Evolutionary conservation across 2,329 filamentous ascomycete species (phyloP).

Genomic region (Claviceps pazoutovae): DNA sequence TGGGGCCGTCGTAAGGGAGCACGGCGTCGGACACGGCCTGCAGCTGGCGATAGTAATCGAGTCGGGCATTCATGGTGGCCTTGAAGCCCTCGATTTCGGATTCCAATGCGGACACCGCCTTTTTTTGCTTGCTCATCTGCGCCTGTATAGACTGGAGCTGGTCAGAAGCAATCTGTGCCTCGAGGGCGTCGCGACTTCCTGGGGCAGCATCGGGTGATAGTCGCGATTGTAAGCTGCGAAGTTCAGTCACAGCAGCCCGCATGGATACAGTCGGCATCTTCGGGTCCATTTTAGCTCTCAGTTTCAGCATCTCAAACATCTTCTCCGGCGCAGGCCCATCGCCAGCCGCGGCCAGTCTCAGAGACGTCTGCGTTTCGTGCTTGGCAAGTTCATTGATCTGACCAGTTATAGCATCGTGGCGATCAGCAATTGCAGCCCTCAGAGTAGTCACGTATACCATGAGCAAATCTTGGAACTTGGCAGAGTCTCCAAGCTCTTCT

Average conservation of each 20-base stretch:
- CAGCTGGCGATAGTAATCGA: constrained; percentile 83
- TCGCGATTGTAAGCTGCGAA: constrained; percentile 47
- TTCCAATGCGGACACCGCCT: constrained; percentile 35
- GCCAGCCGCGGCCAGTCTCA: constrained; percentile 44
- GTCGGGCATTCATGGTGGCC: constrained; percentile 64
- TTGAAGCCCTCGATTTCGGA: constrained; percentile 66
- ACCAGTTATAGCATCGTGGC: constrained; percentile 63
- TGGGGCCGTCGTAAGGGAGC: constrained; percentile 53
- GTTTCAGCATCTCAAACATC: constrained; percentile 35
- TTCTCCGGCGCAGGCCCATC: constrained; percentile 59
- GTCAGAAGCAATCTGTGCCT: constrained; percentile 49
- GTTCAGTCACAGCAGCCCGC: constrained; percentile 53
- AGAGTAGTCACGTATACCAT: constrained; percentile 75
- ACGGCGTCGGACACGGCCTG: constrained; percentile 87
- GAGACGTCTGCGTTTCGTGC: constrained; percentile 53
- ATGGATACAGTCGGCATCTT: constrained; percentile 45
- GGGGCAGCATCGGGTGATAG: constrained; percentile 16
- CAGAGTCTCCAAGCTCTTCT: constrained; percentile 80
- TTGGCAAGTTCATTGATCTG: constrained; percentile 60
- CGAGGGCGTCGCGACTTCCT: constrained; percentile 44
- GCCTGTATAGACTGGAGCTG: constrained; percentile 49
- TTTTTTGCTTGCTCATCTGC: constrained; percentile 36
- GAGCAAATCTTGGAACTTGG: constrained; percentile 75
- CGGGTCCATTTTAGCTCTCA: constrained; percentile 35
- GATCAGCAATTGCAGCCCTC: constrained; percentile 62